Conservation (phyloP, 139 green algal genomes). For the Coelastrella sp. region DNA sequence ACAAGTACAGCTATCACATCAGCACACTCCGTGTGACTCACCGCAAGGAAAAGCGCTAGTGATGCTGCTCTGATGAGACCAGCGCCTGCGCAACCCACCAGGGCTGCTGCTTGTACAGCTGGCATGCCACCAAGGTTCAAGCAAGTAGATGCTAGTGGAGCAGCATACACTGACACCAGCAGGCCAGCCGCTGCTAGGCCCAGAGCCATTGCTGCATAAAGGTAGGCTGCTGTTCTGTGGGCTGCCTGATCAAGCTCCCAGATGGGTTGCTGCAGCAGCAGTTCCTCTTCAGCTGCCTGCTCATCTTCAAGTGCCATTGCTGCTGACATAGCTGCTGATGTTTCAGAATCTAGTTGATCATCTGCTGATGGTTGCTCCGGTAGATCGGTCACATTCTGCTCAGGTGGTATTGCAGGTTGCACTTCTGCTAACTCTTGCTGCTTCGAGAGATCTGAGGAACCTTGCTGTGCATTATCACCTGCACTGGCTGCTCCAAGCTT, state of each 20-base stretch:
- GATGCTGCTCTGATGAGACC: slow-evolving; percentile 19
- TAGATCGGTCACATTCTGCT: no score
- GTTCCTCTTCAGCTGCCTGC: neutral
- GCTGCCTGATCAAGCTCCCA: neutral
- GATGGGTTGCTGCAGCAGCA: neutral
- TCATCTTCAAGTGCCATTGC: neutral
- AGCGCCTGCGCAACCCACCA: slow-evolving; percentile 36
- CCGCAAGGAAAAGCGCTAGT: slow-evolving; percentile 10
- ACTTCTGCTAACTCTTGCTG: no score
- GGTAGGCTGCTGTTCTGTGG: neutral
- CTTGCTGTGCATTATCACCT: no score
- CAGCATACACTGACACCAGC: neutral
- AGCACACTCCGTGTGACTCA: no score
- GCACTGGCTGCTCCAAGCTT: no score
- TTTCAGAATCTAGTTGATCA: slow-evolving; percentile 1
- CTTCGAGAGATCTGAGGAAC: no score
- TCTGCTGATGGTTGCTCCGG: neutral
- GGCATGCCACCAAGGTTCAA: neutral
- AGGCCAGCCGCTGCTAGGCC: slow-evolving; percentile 21
- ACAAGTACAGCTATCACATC: no score
- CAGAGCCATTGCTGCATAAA: neutral
- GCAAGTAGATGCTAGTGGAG: neutral
- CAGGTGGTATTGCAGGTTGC: no score
- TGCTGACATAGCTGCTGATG: slow-evolving; percentile 2
- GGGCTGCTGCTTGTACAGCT: slow-evolving; percentile 5